Conservation (phyloP, 169 alveolate species). For the Plasmodium chabaudi region DNA sequence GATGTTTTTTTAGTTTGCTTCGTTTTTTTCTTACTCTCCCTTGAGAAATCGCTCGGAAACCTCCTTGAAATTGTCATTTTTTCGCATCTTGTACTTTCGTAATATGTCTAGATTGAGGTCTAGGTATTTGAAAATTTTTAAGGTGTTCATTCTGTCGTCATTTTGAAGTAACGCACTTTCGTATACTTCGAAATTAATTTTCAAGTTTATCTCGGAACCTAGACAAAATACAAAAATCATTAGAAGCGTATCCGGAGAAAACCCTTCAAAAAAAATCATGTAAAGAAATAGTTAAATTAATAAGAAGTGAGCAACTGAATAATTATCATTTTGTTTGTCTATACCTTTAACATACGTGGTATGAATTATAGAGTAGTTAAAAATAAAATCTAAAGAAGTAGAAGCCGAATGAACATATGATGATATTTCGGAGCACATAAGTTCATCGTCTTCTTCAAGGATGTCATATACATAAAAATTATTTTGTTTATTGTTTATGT, state of each 20-base stretch:
- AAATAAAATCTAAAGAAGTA: constrained; percentile 29
- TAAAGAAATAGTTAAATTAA: neutral
- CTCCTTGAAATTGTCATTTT: constrained; percentile 4
- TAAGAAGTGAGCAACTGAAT: neutral
- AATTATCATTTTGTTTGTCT: neutral
- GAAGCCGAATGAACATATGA: constrained; percentile 20
- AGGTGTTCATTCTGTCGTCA: neutral
- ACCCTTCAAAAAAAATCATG: constrained; percentile 16
- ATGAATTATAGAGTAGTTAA: constrained; percentile 40
- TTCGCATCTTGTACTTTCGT: constrained; percentile 5
- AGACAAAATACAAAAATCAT: constrained; percentile 69
- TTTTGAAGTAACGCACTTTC: constrained; percentile 19
- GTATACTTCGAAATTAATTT: constrained; percentile 48
- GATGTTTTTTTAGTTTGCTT: neutral
- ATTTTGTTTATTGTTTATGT: constrained; percentile 23
- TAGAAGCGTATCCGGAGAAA: constrained; percentile 27
- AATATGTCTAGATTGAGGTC: constrained; percentile 32
- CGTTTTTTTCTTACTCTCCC: constrained; percentile 35
- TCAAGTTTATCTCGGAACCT: constrained; percentile 34
- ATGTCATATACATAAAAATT: constrained; percentile 37
- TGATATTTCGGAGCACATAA: constrained; percentile 39
- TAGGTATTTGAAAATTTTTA: constrained; percentile 30
- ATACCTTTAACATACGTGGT: constrained; percentile 39
- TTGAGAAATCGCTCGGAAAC: constrained; percentile 5
- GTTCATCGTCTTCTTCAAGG: constrained; percentile 38